Conservation (phyloP, 352 stramenopile genomes). For the Globisporangium parvum region DNA sequence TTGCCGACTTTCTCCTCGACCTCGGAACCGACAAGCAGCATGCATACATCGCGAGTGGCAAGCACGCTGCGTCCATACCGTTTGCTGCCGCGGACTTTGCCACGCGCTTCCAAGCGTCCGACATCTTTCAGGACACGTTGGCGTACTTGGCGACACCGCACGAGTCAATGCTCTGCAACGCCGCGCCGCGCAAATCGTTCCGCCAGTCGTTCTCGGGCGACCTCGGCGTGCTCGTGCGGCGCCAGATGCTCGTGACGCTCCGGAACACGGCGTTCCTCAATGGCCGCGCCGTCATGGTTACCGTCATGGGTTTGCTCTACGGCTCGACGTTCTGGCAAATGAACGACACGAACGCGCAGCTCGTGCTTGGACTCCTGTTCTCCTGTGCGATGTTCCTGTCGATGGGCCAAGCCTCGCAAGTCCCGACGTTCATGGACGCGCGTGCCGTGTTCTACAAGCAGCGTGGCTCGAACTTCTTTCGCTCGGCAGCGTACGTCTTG, state of each 20-base stretch:
- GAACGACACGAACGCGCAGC: conserved; percentile 39
- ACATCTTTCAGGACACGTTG: conserved; percentile 43
- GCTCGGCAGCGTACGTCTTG: conserved; percentile 75
- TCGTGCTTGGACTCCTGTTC: conserved; percentile 85
- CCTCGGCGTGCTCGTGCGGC: conserved; percentile 31
- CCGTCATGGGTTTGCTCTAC: conserved; percentile 63
- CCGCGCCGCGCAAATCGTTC: conserved; percentile 16
- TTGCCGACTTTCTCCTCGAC: conserved; percentile 51
- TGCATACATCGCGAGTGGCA: conserved; percentile 20
- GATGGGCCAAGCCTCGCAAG: conserved; percentile 56
- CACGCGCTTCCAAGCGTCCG: conserved; percentile 39
- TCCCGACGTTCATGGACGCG: conserved; percentile 76
- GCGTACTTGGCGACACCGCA: conserved; percentile 24
- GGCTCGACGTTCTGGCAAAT: conserved; percentile 63
- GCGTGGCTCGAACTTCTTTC: conserved; percentile 83
- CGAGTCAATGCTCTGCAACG: conserved; percentile 3
- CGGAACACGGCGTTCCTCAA: conserved; percentile 44
- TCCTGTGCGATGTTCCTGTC: conserved; percentile 84
- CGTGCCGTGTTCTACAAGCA: conserved; percentile 88
- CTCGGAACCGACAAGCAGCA: conserved; percentile 47
- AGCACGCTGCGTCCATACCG: conserved; percentile 8
- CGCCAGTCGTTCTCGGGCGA: conserved; percentile 47
- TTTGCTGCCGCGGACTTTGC: conserved; percentile 38
- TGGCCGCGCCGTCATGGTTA: conserved; percentile 42
- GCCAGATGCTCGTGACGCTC: conserved; percentile 65